phyloP scores from a whole-genome alignment of 164 flowering plant genomes.

The Vitis riparia region DNA sequence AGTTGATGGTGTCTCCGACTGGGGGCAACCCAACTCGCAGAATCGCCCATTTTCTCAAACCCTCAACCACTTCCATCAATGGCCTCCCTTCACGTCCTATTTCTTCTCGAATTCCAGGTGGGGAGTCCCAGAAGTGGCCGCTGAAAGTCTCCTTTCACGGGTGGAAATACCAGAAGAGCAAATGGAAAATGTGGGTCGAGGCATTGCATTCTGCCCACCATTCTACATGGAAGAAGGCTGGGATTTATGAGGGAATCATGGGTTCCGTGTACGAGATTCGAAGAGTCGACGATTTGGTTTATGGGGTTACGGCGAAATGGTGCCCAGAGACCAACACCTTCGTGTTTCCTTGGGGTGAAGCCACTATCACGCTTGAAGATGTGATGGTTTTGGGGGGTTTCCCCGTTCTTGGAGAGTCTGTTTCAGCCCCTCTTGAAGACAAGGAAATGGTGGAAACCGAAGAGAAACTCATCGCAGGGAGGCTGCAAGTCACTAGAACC shows the following conservation, averaged over 20 bases:
- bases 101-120: neutral
- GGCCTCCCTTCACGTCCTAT: slow-evolving; percentile 6
- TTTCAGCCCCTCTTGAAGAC: slow-evolving; percentile 5
- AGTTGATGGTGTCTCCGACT: slow-evolving; percentile 9
- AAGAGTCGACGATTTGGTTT: slow-evolving; percentile 12
- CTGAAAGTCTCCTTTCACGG: slow-evolving; percentile 4
- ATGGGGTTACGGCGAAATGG: slow-evolving; percentile 31
- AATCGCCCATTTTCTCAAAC: slow-evolving; percentile 32
- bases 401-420: slow-evolving; percentile 32
- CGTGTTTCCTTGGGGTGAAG: slow-evolving; percentile 43
- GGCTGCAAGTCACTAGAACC: neutral
- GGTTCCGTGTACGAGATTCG: slow-evolving; percentile 11
- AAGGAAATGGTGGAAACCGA: neutral
- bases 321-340: slow-evolving; percentile 38
- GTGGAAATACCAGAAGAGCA: no score
- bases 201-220: slow-evolving; percentile 12
- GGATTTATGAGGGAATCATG: slow-evolving; percentile 31
- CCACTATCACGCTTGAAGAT: slow-evolving; percentile 39
- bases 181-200: slow-evolving; percentile 29
- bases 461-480: neutral
- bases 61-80: slow-evolving; percentile 12
- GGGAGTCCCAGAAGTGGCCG: slow-evolving; percentile 1
- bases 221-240: slow-evolving; percentile 28
- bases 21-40: slow-evolving; percentile 14
- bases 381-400: slow-evolving; percentile 31